phyloP scores from a whole-genome alignment of 1,139 yeast species.

The Pichia sp. region DNA sequence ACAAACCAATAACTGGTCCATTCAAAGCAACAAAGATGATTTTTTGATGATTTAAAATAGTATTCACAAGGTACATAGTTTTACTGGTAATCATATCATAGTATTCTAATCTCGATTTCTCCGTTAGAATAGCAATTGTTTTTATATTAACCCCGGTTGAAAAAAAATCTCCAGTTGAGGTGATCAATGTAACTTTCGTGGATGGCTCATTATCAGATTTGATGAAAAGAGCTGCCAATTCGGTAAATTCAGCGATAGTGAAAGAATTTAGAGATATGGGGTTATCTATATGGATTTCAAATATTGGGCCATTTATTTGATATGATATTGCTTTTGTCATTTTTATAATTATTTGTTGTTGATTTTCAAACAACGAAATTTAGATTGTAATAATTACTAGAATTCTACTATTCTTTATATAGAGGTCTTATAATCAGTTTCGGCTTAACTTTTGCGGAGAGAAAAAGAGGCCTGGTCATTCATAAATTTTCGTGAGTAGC shows the following conservation, averaged over 20 bases:
- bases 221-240: constrained; percentile 53
- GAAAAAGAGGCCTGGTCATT: no score
- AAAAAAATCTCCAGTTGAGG: constrained; percentile 68
- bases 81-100: constrained; percentile 35
- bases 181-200: constrained; percentile 59
- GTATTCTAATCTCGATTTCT: constrained; percentile 15
- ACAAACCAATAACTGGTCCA: constrained; percentile 82
- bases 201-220: constrained; percentile 60
- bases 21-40: constrained; percentile 69
- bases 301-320: constrained; percentile 28
- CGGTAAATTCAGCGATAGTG: constrained; percentile 55
- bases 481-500: no score
- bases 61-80: constrained; percentile 60
- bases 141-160: constrained; percentile 80
- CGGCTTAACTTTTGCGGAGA: no score
- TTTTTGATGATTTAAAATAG: constrained; percentile 66
- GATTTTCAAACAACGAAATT: no score
- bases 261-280: constrained; percentile 64
- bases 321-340: neutral
- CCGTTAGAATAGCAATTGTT: constrained; percentile 26
- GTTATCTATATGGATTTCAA: constrained; percentile 60
- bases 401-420: no score
- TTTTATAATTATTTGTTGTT: no score
- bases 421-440: no score
- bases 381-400: no score